Evolutionary conservation across 2,329 filamentous ascomycete species (phyloP).

Genomic region (Ophiostoma novo-ulmi): DNA sequence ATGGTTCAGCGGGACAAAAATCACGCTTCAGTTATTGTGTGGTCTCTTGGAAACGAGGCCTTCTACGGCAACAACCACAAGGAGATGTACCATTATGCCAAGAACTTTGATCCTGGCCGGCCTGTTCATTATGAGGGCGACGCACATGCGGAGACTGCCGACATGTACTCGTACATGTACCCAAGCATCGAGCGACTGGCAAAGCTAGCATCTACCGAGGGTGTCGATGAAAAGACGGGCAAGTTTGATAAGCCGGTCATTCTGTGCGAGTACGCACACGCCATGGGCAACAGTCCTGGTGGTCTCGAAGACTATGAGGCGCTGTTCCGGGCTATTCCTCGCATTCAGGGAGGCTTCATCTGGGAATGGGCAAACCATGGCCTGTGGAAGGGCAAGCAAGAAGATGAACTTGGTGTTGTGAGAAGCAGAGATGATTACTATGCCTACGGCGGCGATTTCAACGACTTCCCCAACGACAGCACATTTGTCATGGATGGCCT

Average conservation of each 20-base stretch:
- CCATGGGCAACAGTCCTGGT: slow-evolving; percentile 72
- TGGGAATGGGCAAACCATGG: slow-evolving; percentile 65
- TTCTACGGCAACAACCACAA: slow-evolving; percentile 65
- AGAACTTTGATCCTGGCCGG: slow-evolving; percentile 51
- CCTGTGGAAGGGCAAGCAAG: slow-evolving; percentile 43
- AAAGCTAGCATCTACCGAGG: slow-evolving; percentile 41
- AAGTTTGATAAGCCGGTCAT: slow-evolving; percentile 54
- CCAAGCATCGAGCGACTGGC: slow-evolving; percentile 49
- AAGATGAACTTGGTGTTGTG: slow-evolving; percentile 32
- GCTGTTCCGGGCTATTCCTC: slow-evolving; percentile 55
- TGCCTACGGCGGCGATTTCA: slow-evolving; percentile 59
- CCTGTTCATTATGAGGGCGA: slow-evolving; percentile 65
- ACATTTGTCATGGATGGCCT: slow-evolving; percentile 61
- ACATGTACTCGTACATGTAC: slow-evolving; percentile 67
- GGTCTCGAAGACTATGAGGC: slow-evolving; percentile 63
- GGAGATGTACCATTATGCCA: slow-evolving; percentile 62
- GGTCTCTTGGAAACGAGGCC: slow-evolving; percentile 69
- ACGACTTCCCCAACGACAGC: slow-evolving; percentile 54
- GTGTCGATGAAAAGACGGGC: slow-evolving; percentile 38
- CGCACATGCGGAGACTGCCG: slow-evolving; percentile 51
- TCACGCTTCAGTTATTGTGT: slow-evolving; percentile 64
- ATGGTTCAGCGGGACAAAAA: slow-evolving; percentile 66
- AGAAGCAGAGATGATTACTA: slow-evolving; percentile 38
- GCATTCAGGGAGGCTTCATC: slow-evolving; percentile 61
- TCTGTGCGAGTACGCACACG: slow-evolving; percentile 54